A percentile compares a stretch with the other conserved stretches of the same genome.
Evolutionary conservation across 2,329 filamentous ascomycete genomes (phyloP).

Genomic region (Pseudomassariella vexata): DNA sequence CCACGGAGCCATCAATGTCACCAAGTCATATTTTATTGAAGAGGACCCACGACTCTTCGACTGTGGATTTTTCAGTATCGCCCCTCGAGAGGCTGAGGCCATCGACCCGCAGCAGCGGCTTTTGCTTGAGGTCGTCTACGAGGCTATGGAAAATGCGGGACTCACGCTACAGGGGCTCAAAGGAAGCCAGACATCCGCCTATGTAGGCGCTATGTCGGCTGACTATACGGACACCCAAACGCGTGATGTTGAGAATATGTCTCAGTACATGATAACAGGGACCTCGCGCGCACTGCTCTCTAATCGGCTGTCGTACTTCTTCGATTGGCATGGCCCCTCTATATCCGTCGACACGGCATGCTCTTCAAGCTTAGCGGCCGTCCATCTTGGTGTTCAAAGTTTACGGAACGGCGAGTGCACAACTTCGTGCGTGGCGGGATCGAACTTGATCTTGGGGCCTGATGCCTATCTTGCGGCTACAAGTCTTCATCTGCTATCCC

Average conservation of each 20-base stretch:
- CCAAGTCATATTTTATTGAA: conserved; percentile 17
- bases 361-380: conserved; percentile 20
- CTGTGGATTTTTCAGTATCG: conserved; percentile 21
- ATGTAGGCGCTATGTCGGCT: conserved; percentile 9
- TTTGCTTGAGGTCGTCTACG: conserved; percentile 1
- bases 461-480: conserved; percentile 3
- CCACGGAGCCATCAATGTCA: conserved; percentile 21
- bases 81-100: conserved; percentile 2
- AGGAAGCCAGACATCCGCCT: conserved; percentile 10
- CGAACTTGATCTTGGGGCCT: conserved; percentile 11
- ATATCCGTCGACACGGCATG: conserved; percentile 26
- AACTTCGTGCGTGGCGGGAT: conserved; percentile 2
- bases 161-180: conserved; percentile 8
- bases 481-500: conserved; percentile 19
- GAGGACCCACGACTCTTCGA: conserved; percentile 16
- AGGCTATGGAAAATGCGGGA: conserved; percentile 9
- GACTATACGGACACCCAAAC: not conserved
- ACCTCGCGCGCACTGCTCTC: not conserved
- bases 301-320: conserved; percentile 4
- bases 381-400: conserved; percentile 20
- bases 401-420: conserved; percentile 14
- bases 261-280: not conserved
- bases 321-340: conserved; percentile 1
- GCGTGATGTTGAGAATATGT: not conserved
- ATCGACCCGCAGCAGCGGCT: conserved; percentile 3